Evolutionary conservation across 106 monocot genomes (phyloP).

Genomic region (Acorus gramineus): DNA sequence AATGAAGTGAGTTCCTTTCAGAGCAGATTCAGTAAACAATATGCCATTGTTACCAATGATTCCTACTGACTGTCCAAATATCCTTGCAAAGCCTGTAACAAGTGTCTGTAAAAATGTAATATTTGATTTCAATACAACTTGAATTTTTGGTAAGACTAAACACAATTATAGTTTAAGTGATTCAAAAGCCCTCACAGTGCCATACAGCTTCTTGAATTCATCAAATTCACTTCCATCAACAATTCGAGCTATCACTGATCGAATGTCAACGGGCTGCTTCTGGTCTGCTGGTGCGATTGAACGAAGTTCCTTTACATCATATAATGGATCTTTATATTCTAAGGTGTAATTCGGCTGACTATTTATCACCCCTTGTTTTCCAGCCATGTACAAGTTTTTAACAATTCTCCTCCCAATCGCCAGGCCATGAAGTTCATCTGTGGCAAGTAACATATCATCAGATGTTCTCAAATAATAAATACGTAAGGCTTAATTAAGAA

Average conservation of each 20-base stretch:
- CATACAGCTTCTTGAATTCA: slow-evolving; percentile 98
- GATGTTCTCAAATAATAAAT: background rate
- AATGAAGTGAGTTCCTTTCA: slow-evolving; percentile 94
- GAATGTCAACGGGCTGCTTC: slow-evolving; percentile 80
- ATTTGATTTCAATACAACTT: background rate
- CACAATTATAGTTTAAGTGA: slow-evolving; percentile 1
- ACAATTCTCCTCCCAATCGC: slow-evolving; percentile 79
- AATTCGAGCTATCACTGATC: slow-evolving; percentile 82
- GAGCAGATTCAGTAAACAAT: slow-evolving; percentile 91
- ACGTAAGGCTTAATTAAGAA: background rate
- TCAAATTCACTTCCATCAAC: slow-evolving; percentile 98
- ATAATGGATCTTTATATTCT: slow-evolving; percentile 59
- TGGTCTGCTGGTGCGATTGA: slow-evolving; percentile 84
- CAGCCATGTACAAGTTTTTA: slow-evolving; percentile 88
- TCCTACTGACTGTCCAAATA: slow-evolving; percentile 88
- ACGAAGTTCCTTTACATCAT: slow-evolving; percentile 71
- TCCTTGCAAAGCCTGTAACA: slow-evolving; percentile 95
- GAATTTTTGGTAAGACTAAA: too few species aligned
- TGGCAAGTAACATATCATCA: too few species aligned
- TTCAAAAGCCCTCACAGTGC: slow-evolving; percentile 57
- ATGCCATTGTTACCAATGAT: slow-evolving; percentile 99
- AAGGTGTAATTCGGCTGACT: slow-evolving; percentile 14
- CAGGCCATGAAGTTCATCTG: slow-evolving; percentile 96
- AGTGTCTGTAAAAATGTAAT: slow-evolving; percentile 54
- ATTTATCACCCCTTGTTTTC: slow-evolving; percentile 29